Evolutionary conservation across 768 basidiomycete species (phyloP).

Genomic region (Mrakia frigida): DNA sequence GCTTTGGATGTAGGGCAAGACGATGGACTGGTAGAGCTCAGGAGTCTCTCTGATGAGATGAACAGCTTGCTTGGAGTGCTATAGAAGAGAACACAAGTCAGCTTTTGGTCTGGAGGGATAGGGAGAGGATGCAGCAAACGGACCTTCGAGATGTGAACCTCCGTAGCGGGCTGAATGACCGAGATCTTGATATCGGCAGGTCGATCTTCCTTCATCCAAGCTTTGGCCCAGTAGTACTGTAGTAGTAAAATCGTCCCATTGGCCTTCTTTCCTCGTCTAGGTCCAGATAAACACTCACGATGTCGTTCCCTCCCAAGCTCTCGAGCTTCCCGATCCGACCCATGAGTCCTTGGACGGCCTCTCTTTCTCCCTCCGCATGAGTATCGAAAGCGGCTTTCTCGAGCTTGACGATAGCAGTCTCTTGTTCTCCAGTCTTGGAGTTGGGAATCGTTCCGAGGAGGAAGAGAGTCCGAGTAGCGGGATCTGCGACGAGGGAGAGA

Average conservation of each 20-base stretch:
- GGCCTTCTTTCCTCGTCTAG: no score
- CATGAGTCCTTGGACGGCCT: constrained; percentile 44
- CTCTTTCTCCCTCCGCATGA: constrained; percentile 68
- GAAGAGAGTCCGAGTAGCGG: constrained; percentile 57
- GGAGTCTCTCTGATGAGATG: constrained; percentile 80
- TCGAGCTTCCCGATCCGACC: constrained; percentile 42
- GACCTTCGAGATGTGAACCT: constrained; percentile 80
- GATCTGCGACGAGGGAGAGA: constrained; percentile 47
- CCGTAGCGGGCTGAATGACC: constrained; percentile 81
- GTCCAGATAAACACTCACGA: constrained; percentile 58
- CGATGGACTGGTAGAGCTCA: constrained; percentile 62
- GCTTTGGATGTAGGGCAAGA: constrained; percentile 69
- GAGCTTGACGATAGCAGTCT: constrained; percentile 36
- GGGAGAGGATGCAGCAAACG: background rate
- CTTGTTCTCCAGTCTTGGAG: background rate
- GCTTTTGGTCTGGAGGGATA: background rate
- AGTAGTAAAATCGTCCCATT: background rate
- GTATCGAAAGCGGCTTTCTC: constrained; percentile 38
- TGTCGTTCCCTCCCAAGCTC: constrained; percentile 60
- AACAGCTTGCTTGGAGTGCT: constrained; percentile 72
- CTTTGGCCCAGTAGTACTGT: constrained; percentile 78
- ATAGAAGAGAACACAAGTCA: background rate
- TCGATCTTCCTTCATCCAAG: constrained; percentile 54
- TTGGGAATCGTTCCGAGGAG: constrained; percentile 62
- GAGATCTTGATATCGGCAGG: constrained; percentile 65